Conservation (phyloP, 208 protist genomes). For the Trypanosoma caninum region DNA sequence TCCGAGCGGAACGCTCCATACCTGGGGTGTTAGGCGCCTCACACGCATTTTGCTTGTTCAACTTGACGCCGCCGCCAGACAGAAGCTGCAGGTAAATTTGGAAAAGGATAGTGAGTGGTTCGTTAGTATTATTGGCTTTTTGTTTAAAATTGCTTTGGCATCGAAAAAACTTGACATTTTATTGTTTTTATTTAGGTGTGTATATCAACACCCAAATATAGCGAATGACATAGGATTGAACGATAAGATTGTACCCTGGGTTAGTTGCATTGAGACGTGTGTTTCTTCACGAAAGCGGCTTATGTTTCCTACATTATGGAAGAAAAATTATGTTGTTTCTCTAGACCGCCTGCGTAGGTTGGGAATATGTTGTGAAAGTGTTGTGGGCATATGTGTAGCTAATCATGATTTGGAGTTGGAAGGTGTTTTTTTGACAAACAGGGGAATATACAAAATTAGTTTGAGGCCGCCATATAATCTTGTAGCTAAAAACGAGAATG, state of each 20-base stretch:
- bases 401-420: conserved; percentile 12
- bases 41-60: conserved; percentile 51
- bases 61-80: conserved; percentile 27
- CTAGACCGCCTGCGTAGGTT: conserved; percentile 39
- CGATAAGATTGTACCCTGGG: conserved; percentile 26
- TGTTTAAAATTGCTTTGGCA: conserved; percentile 62
- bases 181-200: conserved; percentile 55
- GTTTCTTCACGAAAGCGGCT: conserved; percentile 41
- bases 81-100: too few species aligned
- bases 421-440: conserved; percentile 18
- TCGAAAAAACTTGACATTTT: conserved; percentile 49
- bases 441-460: conserved; percentile 23
- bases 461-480: conserved; percentile 27
- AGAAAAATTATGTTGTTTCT: conserved; percentile 43
- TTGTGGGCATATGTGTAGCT: conserved; percentile 21
- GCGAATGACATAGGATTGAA: conserved; percentile 21
- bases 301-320: conserved; percentile 30
- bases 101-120: conserved; percentile 41
- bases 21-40: conserved; percentile 67
- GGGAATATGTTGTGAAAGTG: conserved; percentile 29
- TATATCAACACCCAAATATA: conserved; percentile 27
- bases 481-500: conserved; percentile 20
- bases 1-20: conserved; percentile 32
- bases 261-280: conserved; percentile 40
- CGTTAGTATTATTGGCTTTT: conserved; percentile 31